Evolutionary conservation across 108 stramenopile genomes (phyloP).

Genomic region (Thalassiosira profunda): DNA sequence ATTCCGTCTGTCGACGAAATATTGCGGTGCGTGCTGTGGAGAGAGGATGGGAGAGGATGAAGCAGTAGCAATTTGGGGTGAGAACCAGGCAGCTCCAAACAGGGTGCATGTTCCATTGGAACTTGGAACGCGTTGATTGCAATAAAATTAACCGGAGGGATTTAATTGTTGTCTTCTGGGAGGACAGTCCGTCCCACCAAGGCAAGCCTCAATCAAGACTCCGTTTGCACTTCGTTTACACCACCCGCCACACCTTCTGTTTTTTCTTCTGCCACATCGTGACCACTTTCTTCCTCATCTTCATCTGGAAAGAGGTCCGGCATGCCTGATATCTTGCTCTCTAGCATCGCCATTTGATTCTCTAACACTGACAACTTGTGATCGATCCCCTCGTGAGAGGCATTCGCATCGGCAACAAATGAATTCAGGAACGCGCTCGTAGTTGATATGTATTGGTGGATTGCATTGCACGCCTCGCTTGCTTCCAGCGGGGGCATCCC

Average conservation of each 20-base stretch:
- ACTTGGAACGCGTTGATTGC: too few species aligned
- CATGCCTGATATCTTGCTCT: conserved; percentile 30
- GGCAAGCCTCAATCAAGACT: too few species aligned
- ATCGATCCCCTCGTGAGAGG: conserved; percentile 24
- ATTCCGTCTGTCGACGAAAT: too few species aligned
- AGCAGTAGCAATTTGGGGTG: too few species aligned
- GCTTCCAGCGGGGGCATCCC: conserved; percentile 28
- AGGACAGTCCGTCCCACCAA: too few species aligned
- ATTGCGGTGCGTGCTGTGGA: too few species aligned
- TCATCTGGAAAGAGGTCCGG: conserved; percentile 22
- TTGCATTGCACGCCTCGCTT: conserved; percentile 29
- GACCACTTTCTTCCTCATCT: conserved; percentile 4
- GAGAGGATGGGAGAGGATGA: too few species aligned
- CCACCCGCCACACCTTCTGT: neutral
- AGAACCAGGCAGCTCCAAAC: too few species aligned
- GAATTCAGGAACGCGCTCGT: conserved; percentile 43
- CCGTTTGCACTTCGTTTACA: too few species aligned
- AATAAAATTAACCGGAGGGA: too few species aligned
- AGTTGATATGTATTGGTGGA: conserved; percentile 36
- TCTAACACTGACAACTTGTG: conserved; percentile 38
- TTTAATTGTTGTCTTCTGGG: too few species aligned
- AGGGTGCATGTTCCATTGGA: too few species aligned
- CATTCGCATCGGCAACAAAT: conserved; percentile 42
- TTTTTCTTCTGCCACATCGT: neutral
- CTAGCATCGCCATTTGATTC: conserved; percentile 40